Evolutionary conservation across 169 alveolate genomes (phyloP).

Genomic region (Plasmodium sp.): DNA sequence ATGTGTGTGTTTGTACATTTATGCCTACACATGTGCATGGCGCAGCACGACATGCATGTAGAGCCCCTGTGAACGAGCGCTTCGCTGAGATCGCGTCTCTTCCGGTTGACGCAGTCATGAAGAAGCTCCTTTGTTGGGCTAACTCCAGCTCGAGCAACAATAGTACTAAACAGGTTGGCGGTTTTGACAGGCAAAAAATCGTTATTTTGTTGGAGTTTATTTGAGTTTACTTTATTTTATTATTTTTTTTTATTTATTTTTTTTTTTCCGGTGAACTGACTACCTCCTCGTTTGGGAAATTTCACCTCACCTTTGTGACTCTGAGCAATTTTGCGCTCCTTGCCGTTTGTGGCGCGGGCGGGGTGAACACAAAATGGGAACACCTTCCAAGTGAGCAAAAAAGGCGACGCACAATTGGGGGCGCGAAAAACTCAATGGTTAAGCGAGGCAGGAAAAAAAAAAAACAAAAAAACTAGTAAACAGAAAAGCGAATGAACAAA

Average conservation of each 20-base stretch:
- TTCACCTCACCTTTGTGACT: not conserved
- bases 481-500: no score
- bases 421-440: not conserved
- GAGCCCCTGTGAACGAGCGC: not conserved
- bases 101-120: not conserved
- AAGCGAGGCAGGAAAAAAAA: not conserved
- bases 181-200: not conserved
- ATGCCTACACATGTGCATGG: not conserved
- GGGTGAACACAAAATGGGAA: slow-evolving; percentile 3
- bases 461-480: not conserved
- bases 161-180: not conserved
- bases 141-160: not conserved
- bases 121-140: not conserved
- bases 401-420: not conserved
- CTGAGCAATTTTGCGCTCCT: not conserved
- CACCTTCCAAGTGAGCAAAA: not conserved
- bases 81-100: not conserved
- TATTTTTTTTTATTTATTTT: not conserved
- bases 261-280: not conserved
- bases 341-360: not conserved
- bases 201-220: not conserved
- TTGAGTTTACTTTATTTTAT: no score
- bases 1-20: not conserved
- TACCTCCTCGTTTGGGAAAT: not conserved
- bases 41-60: not conserved